Percentiles rank a stretch among this genome's conserved stretches.
Evolutionary conservation across 345 rosid genomes (phyloP).

Genomic region (Orychophragmus violaceus): DNA sequence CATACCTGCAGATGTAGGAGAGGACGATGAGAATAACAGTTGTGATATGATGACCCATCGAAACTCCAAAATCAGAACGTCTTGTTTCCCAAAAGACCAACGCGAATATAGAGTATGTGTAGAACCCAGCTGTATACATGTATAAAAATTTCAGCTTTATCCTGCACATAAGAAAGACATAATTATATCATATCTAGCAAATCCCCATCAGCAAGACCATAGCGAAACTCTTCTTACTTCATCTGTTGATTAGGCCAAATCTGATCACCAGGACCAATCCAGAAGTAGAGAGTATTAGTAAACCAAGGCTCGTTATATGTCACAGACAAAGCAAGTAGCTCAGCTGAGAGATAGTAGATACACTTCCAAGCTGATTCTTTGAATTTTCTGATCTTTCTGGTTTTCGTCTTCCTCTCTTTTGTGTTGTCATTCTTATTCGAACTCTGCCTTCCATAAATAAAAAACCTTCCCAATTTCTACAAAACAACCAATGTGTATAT

Average conservation of each 20-base stretch:
- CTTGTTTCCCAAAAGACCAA: constrained; percentile 98
- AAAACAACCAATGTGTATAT: not conserved
- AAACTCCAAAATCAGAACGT: constrained; percentile 97
- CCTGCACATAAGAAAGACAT: constrained; percentile 39
- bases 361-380: constrained; percentile 99
- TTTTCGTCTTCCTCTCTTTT: constrained; percentile 44
- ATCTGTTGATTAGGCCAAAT: constrained; percentile 87
- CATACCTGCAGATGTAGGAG: constrained; percentile 77
- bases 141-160: constrained; percentile 77
- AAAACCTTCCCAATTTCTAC: constrained; percentile 54
- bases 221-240: constrained; percentile 50
- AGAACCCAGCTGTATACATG: constrained; percentile 94
- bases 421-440: constrained; percentile 17
- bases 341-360: constrained; percentile 78
- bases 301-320: constrained; percentile 90
- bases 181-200: not conserved
- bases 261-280: constrained; percentile 95
- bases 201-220: not conserved
- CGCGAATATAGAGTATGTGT: constrained; percentile 92
- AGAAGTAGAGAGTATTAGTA: constrained; percentile 62
- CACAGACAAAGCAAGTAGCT: constrained; percentile 64
- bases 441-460: constrained; percentile 51
- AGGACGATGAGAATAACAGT: constrained; percentile 70
- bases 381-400: constrained; percentile 49
- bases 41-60: constrained; percentile 95